Evolutionary conservation across 2,329 filamentous ascomycete species (phyloP).

Genomic region (Ophiocordyceps camponoti-saundersi): DNA sequence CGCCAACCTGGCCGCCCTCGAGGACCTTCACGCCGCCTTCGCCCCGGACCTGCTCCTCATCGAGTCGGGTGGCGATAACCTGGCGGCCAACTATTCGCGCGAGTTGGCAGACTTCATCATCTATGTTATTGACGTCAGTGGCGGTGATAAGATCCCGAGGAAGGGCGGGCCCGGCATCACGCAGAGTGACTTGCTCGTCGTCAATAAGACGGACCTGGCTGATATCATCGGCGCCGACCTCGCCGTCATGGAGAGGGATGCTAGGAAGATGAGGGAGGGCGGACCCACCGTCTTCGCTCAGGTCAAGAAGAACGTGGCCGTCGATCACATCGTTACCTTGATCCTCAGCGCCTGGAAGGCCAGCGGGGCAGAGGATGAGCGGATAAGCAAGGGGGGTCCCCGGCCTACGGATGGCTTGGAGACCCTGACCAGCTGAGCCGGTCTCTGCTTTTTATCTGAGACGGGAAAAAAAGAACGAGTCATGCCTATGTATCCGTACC

Average conservation of each 20-base stretch:
- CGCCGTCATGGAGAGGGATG: conserved; percentile 85
- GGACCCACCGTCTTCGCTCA: conserved; percentile 92
- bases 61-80: conserved; percentile 88
- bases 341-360: conserved; percentile 86
- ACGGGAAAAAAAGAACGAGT: neutral
- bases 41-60: conserved; percentile 73
- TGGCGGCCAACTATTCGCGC: conserved; percentile 89
- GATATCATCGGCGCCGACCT: conserved; percentile 82
- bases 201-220: conserved; percentile 95
- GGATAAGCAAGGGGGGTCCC: conserved; percentile 36
- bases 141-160: conserved; percentile 88
- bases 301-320: conserved; percentile 80
- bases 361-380: conserved; percentile 57
- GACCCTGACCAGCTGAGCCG: conserved; percentile 13
- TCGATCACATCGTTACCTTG: conserved; percentile 75
- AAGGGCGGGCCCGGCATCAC: conserved; percentile 97
- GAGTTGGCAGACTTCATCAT: conserved; percentile 96
- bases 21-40: conserved; percentile 72
- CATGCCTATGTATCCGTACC: too few relatives aligned
- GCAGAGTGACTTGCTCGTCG: conserved; percentile 79
- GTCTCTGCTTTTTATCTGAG: neutral
- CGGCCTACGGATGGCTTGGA: conserved; percentile 39
- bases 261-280: conserved; percentile 85
- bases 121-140: conserved; percentile 94
- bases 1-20: conserved; percentile 80